phyloP scores from a whole-genome alignment of 192 early-diverging fungal species.

The Rhizoclosmatium sp. region DNA sequence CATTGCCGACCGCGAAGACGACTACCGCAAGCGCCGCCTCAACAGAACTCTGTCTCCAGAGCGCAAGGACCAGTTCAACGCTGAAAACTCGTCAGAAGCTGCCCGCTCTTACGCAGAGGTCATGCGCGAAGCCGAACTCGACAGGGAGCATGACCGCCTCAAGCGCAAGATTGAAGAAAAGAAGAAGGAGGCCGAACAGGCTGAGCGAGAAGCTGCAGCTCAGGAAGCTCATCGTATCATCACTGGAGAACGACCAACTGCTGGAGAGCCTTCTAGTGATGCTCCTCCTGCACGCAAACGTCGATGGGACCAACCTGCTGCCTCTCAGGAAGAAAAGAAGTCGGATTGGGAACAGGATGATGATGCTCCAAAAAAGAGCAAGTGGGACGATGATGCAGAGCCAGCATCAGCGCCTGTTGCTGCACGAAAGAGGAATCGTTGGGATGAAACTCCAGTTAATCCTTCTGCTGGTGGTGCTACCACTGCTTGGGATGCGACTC shows the following conservation, averaged over 20 bases:
- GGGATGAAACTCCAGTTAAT: slow-evolving; percentile 84
- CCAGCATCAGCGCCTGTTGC: slow-evolving; percentile 50
- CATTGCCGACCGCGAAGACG: slow-evolving; percentile 86
- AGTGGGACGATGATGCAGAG: slow-evolving; percentile 73
- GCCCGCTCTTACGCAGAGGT: slow-evolving; percentile 83
- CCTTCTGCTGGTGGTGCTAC: slow-evolving; percentile 28
- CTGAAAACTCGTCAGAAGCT: slow-evolving; percentile 47
- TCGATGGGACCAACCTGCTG: slow-evolving; percentile 75
- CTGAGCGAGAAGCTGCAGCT: slow-evolving; percentile 76
- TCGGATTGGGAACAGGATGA: slow-evolving; percentile 38
- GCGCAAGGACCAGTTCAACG: slow-evolving; percentile 46
- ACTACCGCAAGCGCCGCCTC: slow-evolving; percentile 82
- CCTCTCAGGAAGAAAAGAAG: slow-evolving; percentile 33
- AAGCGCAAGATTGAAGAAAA: slow-evolving; percentile 75
- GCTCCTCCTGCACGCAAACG: slow-evolving; percentile 64
- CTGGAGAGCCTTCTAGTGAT: slow-evolving; percentile 6
- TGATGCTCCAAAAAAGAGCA: slow-evolving; percentile 42
- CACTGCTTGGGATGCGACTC: slow-evolving; percentile 81
- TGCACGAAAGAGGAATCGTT: slow-evolving; percentile 70
- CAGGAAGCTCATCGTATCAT: slow-evolving; percentile 65
- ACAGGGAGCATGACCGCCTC: slow-evolving; percentile 81
- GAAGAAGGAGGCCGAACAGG: slow-evolving; percentile 68
- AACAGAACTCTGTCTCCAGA: slow-evolving; percentile 83
- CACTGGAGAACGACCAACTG: background rate
- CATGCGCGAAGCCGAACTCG: slow-evolving; percentile 85